Evolutionary conservation across 768 basidiomycete genomes (phyloP), one percentile per base, ranked within the genome.

Genomic region (Naganishia kalamii): DNA sequence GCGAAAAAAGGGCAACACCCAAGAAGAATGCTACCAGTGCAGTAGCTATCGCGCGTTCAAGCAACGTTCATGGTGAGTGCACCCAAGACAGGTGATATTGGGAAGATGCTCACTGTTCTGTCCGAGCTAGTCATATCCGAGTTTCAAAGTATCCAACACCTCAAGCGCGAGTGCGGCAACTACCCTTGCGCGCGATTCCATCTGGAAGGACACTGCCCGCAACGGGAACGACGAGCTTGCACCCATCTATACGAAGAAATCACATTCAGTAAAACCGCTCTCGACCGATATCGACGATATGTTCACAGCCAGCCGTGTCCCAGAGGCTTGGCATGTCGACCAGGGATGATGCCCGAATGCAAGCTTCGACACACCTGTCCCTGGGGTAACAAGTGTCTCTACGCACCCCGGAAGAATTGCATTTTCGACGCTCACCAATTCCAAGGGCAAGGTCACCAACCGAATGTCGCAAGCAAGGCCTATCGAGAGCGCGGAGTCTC

Each of bases 221-320:
- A 21, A 40, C 37, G 54, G 10, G 54, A 57, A 10, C 54, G 23
- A 17, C 54, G 40, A 41, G 25, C 19, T 17, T 57, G 54, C n/a
- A 19, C 35, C 12, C 54, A 57, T 15, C 35, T 57, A 6, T 35
- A 57, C 19, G 35, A 41, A 23, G 54, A 57, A 35, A 33, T 57
- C 23, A 35, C 37, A 15, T 57, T 57, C 23, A 37, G 6, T 3
- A 57, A 57, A 11, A 10, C n/a, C 21, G 54, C 54, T 25, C n/a
- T 57, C 12, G 54, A 57, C 13, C 54, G 54, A 35, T 57, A 57
- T 57, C 54, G 54, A 27, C 33, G 54, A 57, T 57, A 57, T 37
- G 54, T 57, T 37, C 40, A 57, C 37, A 41, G 37, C 23, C 54
- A 57, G 27, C 54, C 54, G 37, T 57, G 54, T 25, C 54, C 37